Evolutionary conservation across 2,329 filamentous ascomycete genomes (phyloP).

Genomic region (Neonectria sp.): DNA sequence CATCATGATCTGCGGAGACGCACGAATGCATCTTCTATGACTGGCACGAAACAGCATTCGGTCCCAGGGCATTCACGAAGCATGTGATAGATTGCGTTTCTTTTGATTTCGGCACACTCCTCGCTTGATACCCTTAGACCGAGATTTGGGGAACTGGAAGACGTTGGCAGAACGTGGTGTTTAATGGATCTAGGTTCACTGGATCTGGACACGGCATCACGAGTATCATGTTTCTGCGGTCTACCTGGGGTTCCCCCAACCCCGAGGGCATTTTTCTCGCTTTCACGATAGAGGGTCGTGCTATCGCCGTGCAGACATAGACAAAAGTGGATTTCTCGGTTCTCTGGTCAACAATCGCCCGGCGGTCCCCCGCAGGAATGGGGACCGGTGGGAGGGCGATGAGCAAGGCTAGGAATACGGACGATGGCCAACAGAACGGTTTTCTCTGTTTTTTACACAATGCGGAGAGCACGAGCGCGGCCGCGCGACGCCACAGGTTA

Average conservation of each 20-base stretch:
- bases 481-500: constrained; percentile 56
- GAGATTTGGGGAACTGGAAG: constrained; percentile 58
- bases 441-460: constrained; percentile 53
- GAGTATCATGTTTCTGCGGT: constrained; percentile 56
- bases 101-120: constrained; percentile 60
- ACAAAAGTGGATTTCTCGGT: constrained; percentile 78
- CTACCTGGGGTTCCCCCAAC: constrained; percentile 53
- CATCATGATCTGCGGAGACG: constrained; percentile 58
- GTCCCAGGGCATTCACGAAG: constrained; percentile 59
- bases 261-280: constrained; percentile 57
- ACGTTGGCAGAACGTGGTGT: constrained; percentile 57
- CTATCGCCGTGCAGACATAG: constrained; percentile 67
- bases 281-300: constrained; percentile 62
- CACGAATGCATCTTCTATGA: constrained; percentile 52
- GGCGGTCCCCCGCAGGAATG: constrained; percentile 51
- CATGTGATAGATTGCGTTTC: constrained; percentile 62
- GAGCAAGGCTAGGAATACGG: constrained; percentile 51
- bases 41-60: constrained; percentile 54
- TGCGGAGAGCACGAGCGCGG: constrained; percentile 55
- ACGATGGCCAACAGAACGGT: constrained; percentile 53
- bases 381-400: constrained; percentile 52
- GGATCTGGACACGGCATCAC: constrained; percentile 56
- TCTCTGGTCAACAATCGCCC: constrained; percentile 63
- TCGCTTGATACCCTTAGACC: constrained; percentile 63
- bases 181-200: constrained; percentile 52